These are phyloP conservation scores for Phytophthora ramorum DNA, from an alignment of 352 stramenopile genomes.

Conservation along the genomic window DNA sequence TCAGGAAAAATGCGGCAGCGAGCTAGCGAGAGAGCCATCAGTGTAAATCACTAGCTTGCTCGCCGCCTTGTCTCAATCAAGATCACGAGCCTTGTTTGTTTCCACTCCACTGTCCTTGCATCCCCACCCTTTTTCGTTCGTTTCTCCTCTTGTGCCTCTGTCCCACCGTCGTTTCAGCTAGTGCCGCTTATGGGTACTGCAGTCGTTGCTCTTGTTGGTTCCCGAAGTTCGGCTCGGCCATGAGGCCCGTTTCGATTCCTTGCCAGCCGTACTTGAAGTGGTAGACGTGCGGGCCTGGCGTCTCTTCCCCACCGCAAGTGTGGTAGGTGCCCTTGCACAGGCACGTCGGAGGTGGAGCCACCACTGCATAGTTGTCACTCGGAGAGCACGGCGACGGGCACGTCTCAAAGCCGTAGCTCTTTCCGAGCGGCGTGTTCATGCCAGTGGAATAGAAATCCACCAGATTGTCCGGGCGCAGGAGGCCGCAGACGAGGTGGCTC, in stretches of 20 bases:
- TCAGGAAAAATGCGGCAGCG: conserved; percentile 29
- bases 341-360: conserved; percentile 35
- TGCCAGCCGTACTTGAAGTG: conserved; percentile 89
- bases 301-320: conserved; percentile 48
- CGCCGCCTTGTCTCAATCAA: conserved; percentile 37
- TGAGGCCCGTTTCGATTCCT: conserved; percentile 52
- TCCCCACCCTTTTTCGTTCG: conserved; percentile 13
- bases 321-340: conserved; percentile 70
- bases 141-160: conserved; percentile 6
- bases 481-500: conserved; percentile 63
- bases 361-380: conserved; percentile 65
- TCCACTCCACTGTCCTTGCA: conserved; percentile 38
- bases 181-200: conserved; percentile 42
- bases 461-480: conserved; percentile 58
- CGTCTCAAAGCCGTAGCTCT: conserved; percentile 36
- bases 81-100: conserved; percentile 31
- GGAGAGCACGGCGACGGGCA: conserved; percentile 69
- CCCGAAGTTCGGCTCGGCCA: conserved; percentile 38
- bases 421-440: conserved; percentile 44
- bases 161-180: conserved; percentile 5
- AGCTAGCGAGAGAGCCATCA: conserved; percentile 22
- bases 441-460: conserved; percentile 49
- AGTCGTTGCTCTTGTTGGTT: conserved; percentile 40
- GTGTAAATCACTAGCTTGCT: conserved; percentile 22
- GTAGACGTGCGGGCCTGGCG: conserved; percentile 66